Evolutionary conservation across 345 rosid genomes (phyloP).

Genomic region (Dipteronia dyeriana): DNA sequence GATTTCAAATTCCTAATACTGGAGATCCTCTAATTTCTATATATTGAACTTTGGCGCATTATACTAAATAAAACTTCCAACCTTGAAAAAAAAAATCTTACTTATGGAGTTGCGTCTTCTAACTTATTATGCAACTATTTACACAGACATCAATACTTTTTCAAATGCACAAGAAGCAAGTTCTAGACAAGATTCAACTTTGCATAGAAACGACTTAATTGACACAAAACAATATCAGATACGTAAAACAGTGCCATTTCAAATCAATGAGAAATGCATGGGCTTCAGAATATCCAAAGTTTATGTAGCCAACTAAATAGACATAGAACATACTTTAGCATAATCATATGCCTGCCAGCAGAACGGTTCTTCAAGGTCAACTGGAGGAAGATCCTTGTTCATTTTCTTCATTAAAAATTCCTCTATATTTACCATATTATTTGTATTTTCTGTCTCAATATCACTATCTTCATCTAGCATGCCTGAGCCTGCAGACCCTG

Average conservation of each 20-base stretch:
- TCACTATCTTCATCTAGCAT: conserved; percentile 80
- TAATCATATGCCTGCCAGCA: conserved; percentile 94
- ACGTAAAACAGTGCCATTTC: background rate
- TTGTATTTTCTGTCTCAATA: conserved; percentile 54
- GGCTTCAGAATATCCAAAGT: conserved; percentile 11
- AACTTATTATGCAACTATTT: background rate
- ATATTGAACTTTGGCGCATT: too few relatives aligned
- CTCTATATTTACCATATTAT: conserved; percentile 71
- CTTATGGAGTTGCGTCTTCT: background rate
- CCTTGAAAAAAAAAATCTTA: background rate
- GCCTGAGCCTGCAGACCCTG: conserved; percentile 32
- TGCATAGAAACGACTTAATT: background rate
- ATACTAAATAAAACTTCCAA: background rate
- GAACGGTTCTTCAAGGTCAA: conserved; percentile 90
- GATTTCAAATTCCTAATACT: background rate
- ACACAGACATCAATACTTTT: background rate
- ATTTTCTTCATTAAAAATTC: conserved; percentile 83
- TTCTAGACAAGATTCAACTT: background rate
- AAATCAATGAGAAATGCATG: conserved; percentile 5
- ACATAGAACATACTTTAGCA: conserved; percentile 62
- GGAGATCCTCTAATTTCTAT: background rate
- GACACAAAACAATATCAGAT: background rate
- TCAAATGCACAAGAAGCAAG: background rate
- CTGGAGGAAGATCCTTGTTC: conserved; percentile 80
- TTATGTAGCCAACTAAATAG: conserved; percentile 10